Percentiles rank a stretch among this genome's conserved stretches.
These are phyloP conservation scores for Pseudocercospora musae DNA, from an alignment of 2,329 filamentous ascomycete genomes.

Conservation along the genomic window DNA sequence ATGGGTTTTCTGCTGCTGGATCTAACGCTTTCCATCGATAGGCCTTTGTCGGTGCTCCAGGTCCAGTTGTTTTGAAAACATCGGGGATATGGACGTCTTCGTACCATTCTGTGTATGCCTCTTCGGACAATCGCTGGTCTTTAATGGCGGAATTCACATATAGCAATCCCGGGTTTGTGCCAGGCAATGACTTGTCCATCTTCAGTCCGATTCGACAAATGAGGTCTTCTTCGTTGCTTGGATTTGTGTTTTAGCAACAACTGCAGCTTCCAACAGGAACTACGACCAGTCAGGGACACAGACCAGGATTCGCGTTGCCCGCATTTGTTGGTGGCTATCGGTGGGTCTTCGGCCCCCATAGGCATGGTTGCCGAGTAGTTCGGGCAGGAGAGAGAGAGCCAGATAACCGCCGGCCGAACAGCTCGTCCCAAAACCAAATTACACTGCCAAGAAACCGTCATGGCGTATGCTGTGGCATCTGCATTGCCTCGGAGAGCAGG, in stretches of 20 bases:
- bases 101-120: conserved; percentile 18
- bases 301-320: neutral
- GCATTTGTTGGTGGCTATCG: neutral
- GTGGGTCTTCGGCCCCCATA: neutral
- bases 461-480: neutral
- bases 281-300: neutral
- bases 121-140: conserved; percentile 9
- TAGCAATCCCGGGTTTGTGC: conserved; percentile 15
- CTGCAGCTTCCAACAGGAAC: neutral
- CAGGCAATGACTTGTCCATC: conserved; percentile 10
- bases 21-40: conserved; percentile 14
- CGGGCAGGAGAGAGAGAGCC: neutral
- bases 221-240: neutral
- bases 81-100: conserved; percentile 19
- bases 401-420: neutral
- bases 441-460: neutral
- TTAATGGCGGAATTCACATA: conserved; percentile 15
- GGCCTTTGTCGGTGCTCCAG: conserved; percentile 13
- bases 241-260: neutral
- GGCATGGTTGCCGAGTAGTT: neutral
- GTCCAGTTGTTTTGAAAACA: conserved; percentile 10
- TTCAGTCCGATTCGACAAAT: neutral
- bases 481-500: neutral
- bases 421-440: neutral
- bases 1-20: conserved; percentile 10